phyloP scores from a whole-genome alignment of 768 basidiomycete species.

The Exidia glandulosa region DNA sequence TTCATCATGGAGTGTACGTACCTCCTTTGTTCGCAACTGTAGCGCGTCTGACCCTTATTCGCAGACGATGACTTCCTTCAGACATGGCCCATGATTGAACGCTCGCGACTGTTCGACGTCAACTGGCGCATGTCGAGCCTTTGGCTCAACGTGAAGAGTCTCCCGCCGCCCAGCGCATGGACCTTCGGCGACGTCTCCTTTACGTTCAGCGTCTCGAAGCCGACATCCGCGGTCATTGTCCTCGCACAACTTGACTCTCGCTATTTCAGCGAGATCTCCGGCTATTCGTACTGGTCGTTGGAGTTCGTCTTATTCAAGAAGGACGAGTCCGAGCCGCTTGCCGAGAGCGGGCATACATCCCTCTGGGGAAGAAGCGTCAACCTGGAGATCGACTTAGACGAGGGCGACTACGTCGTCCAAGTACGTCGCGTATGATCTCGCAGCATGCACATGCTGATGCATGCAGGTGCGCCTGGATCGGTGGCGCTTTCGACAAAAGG shows the following conservation, averaged over 20 bases:
- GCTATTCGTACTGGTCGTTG: slow-evolving; percentile 33
- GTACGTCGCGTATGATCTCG: slow-evolving; percentile 9
- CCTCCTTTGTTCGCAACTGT: background rate
- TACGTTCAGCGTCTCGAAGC: slow-evolving; percentile 35
- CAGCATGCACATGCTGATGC: background rate
- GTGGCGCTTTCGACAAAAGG: background rate
- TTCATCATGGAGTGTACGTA: slow-evolving; percentile 38
- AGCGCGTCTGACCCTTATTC: background rate
- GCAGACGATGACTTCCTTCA: slow-evolving; percentile 12
- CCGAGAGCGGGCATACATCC: slow-evolving; percentile 10
- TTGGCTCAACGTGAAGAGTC: slow-evolving; percentile 34
- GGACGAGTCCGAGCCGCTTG: slow-evolving; percentile 25
- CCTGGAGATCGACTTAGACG: slow-evolving; percentile 13
- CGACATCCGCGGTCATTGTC: slow-evolving; percentile 35
- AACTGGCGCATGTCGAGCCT: slow-evolving; percentile 38
- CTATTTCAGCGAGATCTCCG: slow-evolving; percentile 38
- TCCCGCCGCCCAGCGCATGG: slow-evolving; percentile 27
- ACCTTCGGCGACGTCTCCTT: slow-evolving; percentile 45
- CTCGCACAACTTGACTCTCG: slow-evolving; percentile 40
- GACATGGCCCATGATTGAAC: slow-evolving; percentile 31
- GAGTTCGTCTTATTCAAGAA: slow-evolving; percentile 42
- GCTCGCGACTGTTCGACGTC: slow-evolving; percentile 36
- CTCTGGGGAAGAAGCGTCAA: slow-evolving; percentile 16
- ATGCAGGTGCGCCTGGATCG: background rate
- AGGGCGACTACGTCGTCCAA: slow-evolving; percentile 23